A percentile compares a stretch with the other conserved stretches of the same genome.
Conservation (phyloP, 768 basidiomycete species). For the Hirschioporus abietinus region DNA sequence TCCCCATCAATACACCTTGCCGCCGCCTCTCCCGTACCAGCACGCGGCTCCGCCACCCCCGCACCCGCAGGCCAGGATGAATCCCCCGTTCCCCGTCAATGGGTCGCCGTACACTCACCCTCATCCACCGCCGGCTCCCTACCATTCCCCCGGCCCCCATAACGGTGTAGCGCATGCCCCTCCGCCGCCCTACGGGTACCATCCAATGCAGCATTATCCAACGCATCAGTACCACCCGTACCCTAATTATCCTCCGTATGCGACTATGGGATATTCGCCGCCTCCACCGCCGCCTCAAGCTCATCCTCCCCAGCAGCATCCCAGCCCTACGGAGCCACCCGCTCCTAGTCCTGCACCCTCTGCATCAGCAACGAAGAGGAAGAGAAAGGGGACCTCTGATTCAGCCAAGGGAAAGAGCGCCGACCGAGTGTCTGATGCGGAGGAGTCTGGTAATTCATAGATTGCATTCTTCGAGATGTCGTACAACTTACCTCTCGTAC, state of each 20-base stretch:
- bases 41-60: constrained; percentile 49
- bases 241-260: constrained; percentile 53
- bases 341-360: constrained; percentile 28
- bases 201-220: constrained; percentile 9
- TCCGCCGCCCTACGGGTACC: constrained; percentile 9
- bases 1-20: neutral
- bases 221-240: constrained; percentile 33
- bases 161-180: constrained; percentile 10
- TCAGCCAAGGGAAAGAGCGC: constrained; percentile 32
- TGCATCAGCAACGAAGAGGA: constrained; percentile 46
- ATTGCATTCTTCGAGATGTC: constrained; percentile 17
- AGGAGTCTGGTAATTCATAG: constrained; percentile 50
- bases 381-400: constrained; percentile 43
- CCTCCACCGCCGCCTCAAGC: constrained; percentile 26
- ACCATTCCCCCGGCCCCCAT: constrained; percentile 17
- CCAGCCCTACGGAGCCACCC: constrained; percentile 28
- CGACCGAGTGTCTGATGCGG: constrained; percentile 53
- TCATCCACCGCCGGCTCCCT: constrained; percentile 25
- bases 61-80: constrained; percentile 56
- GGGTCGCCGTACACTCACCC: constrained; percentile 43
- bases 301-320: constrained; percentile 29
- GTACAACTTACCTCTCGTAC: neutral
- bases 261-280: constrained; percentile 63
- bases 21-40: constrained; percentile 18
- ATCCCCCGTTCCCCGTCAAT: constrained; percentile 61